Evolutionary conservation across 2,329 filamentous ascomycete species (phyloP).

Genomic region (Aureobasidium uvarum): DNA sequence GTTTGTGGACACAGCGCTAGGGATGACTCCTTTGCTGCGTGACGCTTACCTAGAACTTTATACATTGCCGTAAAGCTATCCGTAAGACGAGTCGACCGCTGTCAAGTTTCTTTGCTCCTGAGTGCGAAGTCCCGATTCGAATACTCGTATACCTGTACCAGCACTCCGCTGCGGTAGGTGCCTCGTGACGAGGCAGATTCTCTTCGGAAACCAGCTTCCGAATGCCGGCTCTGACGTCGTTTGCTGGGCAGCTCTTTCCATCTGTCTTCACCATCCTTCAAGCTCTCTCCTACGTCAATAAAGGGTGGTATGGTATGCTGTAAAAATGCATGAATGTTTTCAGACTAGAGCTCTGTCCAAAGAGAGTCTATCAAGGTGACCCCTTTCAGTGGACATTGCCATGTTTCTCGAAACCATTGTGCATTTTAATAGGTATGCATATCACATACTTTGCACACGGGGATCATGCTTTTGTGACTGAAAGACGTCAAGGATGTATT

Average conservation of each 20-base stretch:
- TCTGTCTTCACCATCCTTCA: neutral
- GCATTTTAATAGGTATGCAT: neutral
- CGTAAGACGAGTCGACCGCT: too few species aligned
- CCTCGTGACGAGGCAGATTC: conserved; percentile 5
- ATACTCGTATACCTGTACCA: neutral
- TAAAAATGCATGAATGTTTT: neutral
- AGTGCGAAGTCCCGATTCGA: neutral
- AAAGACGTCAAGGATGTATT: neutral
- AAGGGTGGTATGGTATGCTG: neutral
- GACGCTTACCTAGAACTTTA: neutral
- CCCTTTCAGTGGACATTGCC: neutral
- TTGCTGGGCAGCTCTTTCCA: conserved; percentile 1
- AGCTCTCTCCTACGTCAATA: neutral
- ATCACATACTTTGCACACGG: neutral
- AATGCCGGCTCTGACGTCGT: neutral
- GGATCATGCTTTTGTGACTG: neutral
- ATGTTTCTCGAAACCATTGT: neutral
- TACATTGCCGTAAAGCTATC: neutral
- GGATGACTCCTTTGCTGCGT: neutral
- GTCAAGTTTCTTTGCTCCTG: neutral
- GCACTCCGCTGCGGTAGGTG: neutral
- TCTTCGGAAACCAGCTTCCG: neutral
- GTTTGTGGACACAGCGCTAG: neutral
- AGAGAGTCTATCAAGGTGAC: neutral
- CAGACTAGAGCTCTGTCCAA: neutral